Evolutionary conservation across 1,139 yeast species (phyloP), one percentile per base, ranked within the genome.

Genomic region (Pichia kudriavzevii): DNA sequence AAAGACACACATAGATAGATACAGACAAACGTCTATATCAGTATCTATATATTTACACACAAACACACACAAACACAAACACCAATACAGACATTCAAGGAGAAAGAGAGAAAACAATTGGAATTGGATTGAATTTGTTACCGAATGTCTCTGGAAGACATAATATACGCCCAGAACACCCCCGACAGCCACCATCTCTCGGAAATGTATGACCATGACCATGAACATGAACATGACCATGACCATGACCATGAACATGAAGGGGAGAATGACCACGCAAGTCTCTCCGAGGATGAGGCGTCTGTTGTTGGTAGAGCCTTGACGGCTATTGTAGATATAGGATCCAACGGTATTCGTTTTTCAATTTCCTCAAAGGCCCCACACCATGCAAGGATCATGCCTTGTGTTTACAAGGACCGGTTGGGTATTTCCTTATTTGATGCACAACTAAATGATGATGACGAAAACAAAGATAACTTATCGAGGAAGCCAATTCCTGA

Each of bases 321-420:
- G 26, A 65, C 69, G 18, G 77, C 72, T n/a, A 72, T 77, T 30
- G 81, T 75, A 3, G 84, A 78, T 51, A 75, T 77, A 18, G 84
- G 83, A 3, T 73, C 83, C 13, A 75, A 75, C 47, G 84, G 81
- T 28, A 69, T 77, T 35, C 59, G 85, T 38, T 76, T 79, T 50
- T 71, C 80, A 31, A 76, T 79, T 26, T 72, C 82, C 10, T 75
- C 82, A 4, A 64, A 70, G 32, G 77, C 79, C 4, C 63, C 77
- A 1, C 74, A 69, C 41, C 80, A 75, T 53, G 81, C 82, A 1
- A 63, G 87, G 40, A 72, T 75, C 4, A 69, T 78, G 67, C 85
- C 87, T 0, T 75, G 82, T 48, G 72, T 77, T 13, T 79, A 73
- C 55, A 79, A 78, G 44, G 85, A 79, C 46, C 58, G 83, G 32